A percentile compares a stretch with the other conserved stretches of the same genome.
phyloP scores from a whole-genome alignment of 2,329 filamentous ascomycete genomes.

The Scorias spongiosa region DNA sequence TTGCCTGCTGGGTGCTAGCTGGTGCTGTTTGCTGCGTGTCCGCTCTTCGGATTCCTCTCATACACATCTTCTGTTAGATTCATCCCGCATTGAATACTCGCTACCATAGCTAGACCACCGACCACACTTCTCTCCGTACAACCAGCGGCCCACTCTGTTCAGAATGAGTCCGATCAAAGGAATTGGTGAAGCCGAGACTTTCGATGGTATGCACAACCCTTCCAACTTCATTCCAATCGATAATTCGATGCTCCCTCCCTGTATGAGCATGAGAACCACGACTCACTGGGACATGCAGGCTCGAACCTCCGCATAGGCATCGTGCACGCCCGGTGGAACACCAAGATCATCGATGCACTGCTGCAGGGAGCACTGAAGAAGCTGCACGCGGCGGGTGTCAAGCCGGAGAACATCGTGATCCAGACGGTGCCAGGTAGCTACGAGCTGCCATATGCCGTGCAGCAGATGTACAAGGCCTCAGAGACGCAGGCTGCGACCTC shows the following conservation, averaged over 20 bases:
- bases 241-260: neutral
- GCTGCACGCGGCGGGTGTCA: conserved; percentile 65
- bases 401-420: conserved; percentile 72
- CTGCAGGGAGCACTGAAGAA: conserved; percentile 66
- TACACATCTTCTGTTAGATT: too few relatives aligned
- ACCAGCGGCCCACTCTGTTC: too few relatives aligned
- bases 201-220: conserved; percentile 35
- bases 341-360: conserved; percentile 70
- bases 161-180: conserved; percentile 36
- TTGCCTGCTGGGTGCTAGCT: too few relatives aligned
- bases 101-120: too few relatives aligned
- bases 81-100: too few relatives aligned
- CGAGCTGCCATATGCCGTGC: conserved; percentile 82
- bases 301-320: conserved; percentile 73
- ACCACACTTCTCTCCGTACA: too few relatives aligned
- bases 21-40: too few relatives aligned
- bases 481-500: conserved; percentile 45
- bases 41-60: too few relatives aligned
- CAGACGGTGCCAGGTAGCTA: conserved; percentile 88
- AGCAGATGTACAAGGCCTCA: conserved; percentile 45
- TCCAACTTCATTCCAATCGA: neutral
- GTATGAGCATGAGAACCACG: conserved; percentile 11
- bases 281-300: conserved; percentile 40
- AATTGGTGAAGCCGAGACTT: conserved; percentile 41
- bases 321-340: conserved; percentile 93